These are phyloP conservation scores for Suillus subalutaceus DNA, from an alignment of 768 basidiomycete genomes.

Conservation along the genomic window DNA sequence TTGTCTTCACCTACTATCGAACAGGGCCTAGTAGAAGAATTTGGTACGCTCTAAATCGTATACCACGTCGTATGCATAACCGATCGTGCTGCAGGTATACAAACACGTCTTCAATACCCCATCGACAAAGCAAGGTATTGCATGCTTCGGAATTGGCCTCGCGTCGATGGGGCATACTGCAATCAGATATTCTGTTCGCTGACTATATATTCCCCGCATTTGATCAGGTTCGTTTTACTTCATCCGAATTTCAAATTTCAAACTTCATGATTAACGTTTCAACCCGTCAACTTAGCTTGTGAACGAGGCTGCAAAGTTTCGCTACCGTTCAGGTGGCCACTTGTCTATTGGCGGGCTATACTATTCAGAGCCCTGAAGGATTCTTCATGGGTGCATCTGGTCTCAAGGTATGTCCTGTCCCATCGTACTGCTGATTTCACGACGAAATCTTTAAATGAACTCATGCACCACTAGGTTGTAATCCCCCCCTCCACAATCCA, in stretches of 20 bases:
- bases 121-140: constrained; percentile 90
- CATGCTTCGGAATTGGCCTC: constrained; percentile 90
- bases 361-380: constrained; percentile 94
- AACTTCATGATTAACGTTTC: background rate
- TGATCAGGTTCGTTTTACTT: constrained; percentile 65
- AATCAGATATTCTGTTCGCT: constrained; percentile 91
- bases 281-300: constrained; percentile 58
- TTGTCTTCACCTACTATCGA: constrained; percentile 13
- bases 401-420: constrained; percentile 60
- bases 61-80: constrained; percentile 1
- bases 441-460: background rate
- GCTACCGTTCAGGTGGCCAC: constrained; percentile 86
- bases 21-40: constrained; percentile 90
- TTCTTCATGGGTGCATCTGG: constrained; percentile 93
- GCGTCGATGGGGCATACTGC: constrained; percentile 94
- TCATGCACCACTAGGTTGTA: constrained; percentile 69
- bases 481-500: too few species aligned
- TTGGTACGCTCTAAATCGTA: constrained; percentile 53
- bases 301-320: constrained; percentile 92
- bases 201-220: constrained; percentile 96
- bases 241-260: constrained; percentile 5
- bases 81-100: constrained; percentile 53
- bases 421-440: background rate
- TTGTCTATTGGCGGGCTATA: constrained; percentile 84
- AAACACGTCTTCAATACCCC: constrained; percentile 97